Percentiles rank a stretch among this genome's conserved stretches.
Conservation (phyloP, 495 filamentous ascomycete species). For the Podospora anserina region DNA sequence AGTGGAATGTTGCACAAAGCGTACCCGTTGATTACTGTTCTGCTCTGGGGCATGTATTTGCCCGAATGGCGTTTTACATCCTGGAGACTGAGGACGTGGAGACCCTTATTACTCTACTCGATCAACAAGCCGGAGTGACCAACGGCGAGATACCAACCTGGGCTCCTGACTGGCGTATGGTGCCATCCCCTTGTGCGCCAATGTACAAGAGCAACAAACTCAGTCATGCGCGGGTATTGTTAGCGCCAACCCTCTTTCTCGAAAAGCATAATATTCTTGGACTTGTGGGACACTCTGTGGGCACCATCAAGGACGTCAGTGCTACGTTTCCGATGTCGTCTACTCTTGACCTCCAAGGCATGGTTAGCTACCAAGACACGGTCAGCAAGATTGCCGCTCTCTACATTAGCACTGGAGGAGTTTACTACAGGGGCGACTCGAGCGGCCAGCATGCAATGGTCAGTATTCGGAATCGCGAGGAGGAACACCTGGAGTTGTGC, state of each 20-base stretch:
- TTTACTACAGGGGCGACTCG: neutral
- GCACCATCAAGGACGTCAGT: neutral
- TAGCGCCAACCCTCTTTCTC: neutral
- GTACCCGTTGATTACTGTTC: neutral
- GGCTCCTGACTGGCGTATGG: conserved; percentile 5
- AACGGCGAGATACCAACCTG: neutral
- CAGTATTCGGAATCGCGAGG: neutral
- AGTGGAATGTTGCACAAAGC: neutral
- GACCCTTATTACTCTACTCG: neutral
- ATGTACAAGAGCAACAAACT: conserved; percentile 2
- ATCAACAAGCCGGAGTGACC: neutral
- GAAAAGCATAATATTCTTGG: neutral
- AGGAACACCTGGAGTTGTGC: neutral
- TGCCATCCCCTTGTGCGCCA: neutral
- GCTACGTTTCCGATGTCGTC: neutral
- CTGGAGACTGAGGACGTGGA: neutral
- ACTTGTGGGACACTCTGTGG: neutral
- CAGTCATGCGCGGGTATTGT: neutral
- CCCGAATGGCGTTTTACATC: neutral
- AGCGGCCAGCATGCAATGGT: neutral
- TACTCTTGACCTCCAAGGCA: neutral
- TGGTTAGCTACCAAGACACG: neutral
- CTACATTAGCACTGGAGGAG: neutral
- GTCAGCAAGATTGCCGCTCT: neutral
- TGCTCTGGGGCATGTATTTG: neutral